These are phyloP conservation scores for Wickerhamomyces subpelliculosus DNA, from an alignment of 805 yeast species.

Conservation along the genomic window DNA sequence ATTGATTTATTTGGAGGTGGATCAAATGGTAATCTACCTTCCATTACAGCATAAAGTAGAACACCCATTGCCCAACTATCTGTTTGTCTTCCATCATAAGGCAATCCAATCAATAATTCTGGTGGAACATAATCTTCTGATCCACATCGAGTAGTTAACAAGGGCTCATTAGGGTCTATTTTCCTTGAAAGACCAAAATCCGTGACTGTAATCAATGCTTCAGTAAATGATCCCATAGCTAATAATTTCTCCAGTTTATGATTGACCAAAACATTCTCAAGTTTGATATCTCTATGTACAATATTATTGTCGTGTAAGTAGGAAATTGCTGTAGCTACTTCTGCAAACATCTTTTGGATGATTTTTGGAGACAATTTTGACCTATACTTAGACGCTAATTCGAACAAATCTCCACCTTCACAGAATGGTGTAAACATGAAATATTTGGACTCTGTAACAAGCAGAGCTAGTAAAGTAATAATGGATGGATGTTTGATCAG, in stretches of 20 bases:
- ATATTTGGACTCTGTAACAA: constrained; percentile 21
- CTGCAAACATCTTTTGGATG: constrained; percentile 59
- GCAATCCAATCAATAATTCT: constrained; percentile 81
- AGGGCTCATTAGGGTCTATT: constrained; percentile 51
- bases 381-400: constrained; percentile 43
- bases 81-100: constrained; percentile 85
- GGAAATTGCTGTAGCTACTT: constrained; percentile 59
- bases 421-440: constrained; percentile 68
- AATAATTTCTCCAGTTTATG: constrained; percentile 27
- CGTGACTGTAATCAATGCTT: constrained; percentile 52
- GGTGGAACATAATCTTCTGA: constrained; percentile 97
- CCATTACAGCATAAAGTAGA: constrained; percentile 75
- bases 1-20: constrained; percentile 52
- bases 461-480: constrained; percentile 48
- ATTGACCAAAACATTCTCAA: constrained; percentile 70
- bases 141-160: constrained; percentile 86
- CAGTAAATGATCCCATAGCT: constrained; percentile 8
- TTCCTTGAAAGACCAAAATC: constrained; percentile 87
- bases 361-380: constrained; percentile 39
- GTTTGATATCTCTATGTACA: constrained; percentile 87
- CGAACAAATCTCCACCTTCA: constrained; percentile 79
- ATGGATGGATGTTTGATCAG: constrained; percentile 62
- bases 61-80: constrained; percentile 97
- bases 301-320: constrained; percentile 64
- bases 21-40: constrained; percentile 88